phyloP scores from a whole-genome alignment of 1,139 yeast genomes.

The Pichia sp. region DNA sequence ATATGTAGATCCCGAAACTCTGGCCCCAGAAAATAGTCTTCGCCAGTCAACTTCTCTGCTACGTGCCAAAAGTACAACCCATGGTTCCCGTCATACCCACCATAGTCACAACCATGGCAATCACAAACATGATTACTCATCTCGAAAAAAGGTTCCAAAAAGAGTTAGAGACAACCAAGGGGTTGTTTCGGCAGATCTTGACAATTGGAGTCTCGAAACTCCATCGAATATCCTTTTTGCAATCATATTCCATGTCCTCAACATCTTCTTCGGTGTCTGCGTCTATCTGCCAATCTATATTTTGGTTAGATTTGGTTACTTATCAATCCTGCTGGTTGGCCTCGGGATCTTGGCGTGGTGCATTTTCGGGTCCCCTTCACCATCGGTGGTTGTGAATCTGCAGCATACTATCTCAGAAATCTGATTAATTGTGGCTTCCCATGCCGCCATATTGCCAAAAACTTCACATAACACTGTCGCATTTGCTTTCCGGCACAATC shows the following conservation, averaged over 20 bases:
- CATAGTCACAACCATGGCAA: not conserved
- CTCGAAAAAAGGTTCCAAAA: not conserved
- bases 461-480: too few relatives aligned
- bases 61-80: not conserved
- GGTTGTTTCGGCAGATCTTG: not conserved
- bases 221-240: conserved; percentile 9
- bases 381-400: not conserved
- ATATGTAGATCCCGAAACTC: not conserved
- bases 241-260: conserved; percentile 11
- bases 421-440: not conserved
- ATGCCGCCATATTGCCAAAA: not conserved
- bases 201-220: not conserved
- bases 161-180: conserved; percentile 5
- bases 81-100: not conserved
- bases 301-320: conserved; percentile 7
- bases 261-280: conserved; percentile 13
- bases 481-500: too few relatives aligned
- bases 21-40: not conserved
- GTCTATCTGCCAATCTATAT: conserved; percentile 17
- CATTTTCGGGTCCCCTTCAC: not conserved
- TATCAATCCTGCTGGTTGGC: not conserved
- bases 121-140: not conserved
- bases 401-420: not conserved
- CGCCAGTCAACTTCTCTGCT: not conserved
- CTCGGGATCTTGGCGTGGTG: conserved; percentile 3